Evolutionary conservation across 2,329 filamentous ascomycete species (phyloP), one percentile per base, ranked within the genome.

Genomic region (Falciphora oryzae): DNA sequence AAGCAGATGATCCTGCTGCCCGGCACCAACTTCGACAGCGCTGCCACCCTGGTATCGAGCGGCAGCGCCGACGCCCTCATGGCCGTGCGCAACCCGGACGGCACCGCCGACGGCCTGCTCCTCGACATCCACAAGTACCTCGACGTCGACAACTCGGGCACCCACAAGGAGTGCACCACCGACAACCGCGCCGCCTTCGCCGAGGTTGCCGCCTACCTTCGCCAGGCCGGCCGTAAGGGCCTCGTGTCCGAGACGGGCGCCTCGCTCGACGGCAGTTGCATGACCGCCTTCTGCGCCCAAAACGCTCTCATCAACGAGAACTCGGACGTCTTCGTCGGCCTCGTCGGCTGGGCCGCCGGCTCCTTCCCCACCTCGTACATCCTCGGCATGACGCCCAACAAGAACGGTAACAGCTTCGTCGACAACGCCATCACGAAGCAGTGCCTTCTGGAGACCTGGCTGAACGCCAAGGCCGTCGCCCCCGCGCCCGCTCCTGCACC

Each of bases 1-100:
- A 81, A 77, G 0, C 85, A 90, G 67, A 81, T 85, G 70, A 89
- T 90, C 68, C 78, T 90, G 16, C 80, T 89, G 1, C 84, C 88
- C 0, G 88, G 88, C 2, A 87, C 80, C 53, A 83, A 63, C 61
- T 63, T 63, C 50, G 56, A 63, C 61, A 63, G 61, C 61, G 61
- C 61, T 2, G 78, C 75, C 56, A 76, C 76, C 2, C 79, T 85
- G 62, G 75, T 84, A 28, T 76, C 76, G 3, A 79, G 75, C 56
- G 82, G 82, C 3, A 82, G 81, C 16, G 83, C 80, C 0, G 80
- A 79, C 1, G 81, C 81, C 4, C 75, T 89, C 11, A 71, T 78
- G 25, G 78, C 73, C 3, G 79, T 89, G 35, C 84, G 76, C 61
- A 88, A 89, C 70, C 83, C 81, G 0, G 85, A 88, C 68, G 84